Percentiles rank a stretch among this genome's conserved stretches.
Conservation (phyloP, 2,329 filamentous ascomycete species). For the Stagonosporopsis chrysanthemi region DNA sequence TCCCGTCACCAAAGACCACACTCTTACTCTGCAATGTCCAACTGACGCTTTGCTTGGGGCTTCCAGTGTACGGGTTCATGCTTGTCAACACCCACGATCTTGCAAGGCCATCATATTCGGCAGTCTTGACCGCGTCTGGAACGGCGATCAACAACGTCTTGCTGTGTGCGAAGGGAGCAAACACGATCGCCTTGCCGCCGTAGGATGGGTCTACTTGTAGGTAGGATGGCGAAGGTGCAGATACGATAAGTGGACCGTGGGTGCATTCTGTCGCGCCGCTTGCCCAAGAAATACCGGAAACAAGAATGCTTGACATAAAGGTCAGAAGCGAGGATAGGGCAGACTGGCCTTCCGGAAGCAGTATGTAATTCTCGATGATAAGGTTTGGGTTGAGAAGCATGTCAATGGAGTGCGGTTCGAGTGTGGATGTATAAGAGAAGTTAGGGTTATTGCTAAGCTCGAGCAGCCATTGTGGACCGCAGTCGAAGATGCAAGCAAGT, state of each 20-base stretch:
- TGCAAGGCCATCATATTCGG: conserved; percentile 30
- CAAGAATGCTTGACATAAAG: conserved; percentile 31
- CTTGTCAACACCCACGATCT: conserved; percentile 51
- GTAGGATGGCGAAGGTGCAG: conserved; percentile 24
- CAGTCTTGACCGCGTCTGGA: conserved; percentile 34
- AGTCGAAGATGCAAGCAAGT: conserved; percentile 51
- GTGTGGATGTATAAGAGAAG: conserved; percentile 13
- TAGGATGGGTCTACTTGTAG: neutral
- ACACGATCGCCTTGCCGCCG: conserved; percentile 39
- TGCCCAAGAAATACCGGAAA: conserved; percentile 45
- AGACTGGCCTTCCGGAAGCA: conserved; percentile 29
- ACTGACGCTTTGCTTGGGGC: conserved; percentile 32
- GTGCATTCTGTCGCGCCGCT: conserved; percentile 39
- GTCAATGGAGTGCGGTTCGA: conserved; percentile 32
- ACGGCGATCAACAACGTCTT: conserved; percentile 44
- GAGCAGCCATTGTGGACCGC: conserved; percentile 50
- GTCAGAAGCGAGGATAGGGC: conserved; percentile 30
- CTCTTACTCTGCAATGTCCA: conserved; percentile 53
- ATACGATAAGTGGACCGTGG: conserved; percentile 41
- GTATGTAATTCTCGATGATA: conserved; percentile 48
- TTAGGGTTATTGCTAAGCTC: conserved; percentile 44
- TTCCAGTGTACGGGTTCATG: conserved; percentile 35
- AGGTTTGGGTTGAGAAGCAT: conserved; percentile 45
- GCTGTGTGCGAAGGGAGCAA: conserved; percentile 43
- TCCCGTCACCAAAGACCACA: conserved; percentile 49